A percentile compares a stretch with the other conserved stretches of the same genome.
Evolutionary conservation across 1,139 yeast genomes (phyloP).

Genomic region (Magnusiomyces magnusii): DNA sequence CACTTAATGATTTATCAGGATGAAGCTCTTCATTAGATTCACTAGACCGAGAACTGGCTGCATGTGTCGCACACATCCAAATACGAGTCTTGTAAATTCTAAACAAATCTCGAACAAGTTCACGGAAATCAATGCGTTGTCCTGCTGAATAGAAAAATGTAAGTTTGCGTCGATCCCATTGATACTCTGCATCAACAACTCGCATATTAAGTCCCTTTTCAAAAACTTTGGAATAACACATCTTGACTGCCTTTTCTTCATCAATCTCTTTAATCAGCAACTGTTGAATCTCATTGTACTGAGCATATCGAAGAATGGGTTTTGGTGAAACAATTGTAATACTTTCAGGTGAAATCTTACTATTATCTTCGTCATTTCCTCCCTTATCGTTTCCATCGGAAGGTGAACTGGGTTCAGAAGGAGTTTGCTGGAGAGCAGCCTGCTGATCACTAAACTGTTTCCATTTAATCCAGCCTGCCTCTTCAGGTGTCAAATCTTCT

Average conservation of each 20-base stretch:
- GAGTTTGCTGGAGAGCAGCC: constrained; percentile 43
- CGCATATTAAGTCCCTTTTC: constrained; percentile 42
- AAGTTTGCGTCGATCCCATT: constrained; percentile 87
- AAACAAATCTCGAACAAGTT: constrained; percentile 83
- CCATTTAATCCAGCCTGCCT: constrained; percentile 76
- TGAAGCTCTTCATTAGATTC: background rate
- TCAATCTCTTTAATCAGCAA: constrained; percentile 55
- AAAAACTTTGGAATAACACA: constrained; percentile 51
- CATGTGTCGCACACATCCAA: constrained; percentile 83
- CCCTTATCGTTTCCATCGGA: background rate
- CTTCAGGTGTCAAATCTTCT: constrained; percentile 58
- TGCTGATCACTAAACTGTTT: constrained; percentile 73
- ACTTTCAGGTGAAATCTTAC: background rate
- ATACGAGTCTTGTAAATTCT: constrained; percentile 92
- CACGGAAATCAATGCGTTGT: constrained; percentile 86
- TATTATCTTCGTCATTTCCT: background rate
- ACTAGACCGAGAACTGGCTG: background rate
- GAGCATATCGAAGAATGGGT: constrained; percentile 66
- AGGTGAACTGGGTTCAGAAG: constrained; percentile 19
- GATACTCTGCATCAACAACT: constrained; percentile 77
- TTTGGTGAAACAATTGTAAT: constrained; percentile 50
- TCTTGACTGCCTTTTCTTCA: constrained; percentile 63
- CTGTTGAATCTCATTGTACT: constrained; percentile 52
- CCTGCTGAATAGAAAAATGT: constrained; percentile 83
- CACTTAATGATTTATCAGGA: background rate